Evolutionary conservation across 345 rosid species (phyloP), one percentile per base, ranked within the genome.

Genomic region (Triadica sebifera): DNA sequence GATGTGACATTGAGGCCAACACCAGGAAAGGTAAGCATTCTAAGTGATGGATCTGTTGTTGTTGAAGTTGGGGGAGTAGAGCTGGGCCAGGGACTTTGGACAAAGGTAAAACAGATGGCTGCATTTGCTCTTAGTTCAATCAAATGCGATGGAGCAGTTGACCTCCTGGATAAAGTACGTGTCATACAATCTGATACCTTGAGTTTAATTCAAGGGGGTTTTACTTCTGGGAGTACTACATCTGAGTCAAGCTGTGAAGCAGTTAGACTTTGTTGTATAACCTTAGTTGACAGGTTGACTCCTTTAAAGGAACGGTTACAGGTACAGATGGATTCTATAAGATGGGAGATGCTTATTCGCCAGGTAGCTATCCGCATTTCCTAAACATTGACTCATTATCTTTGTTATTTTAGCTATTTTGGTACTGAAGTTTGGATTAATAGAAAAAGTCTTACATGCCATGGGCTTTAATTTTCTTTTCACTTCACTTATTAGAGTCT

Each of bases 51-150:
- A 19, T 95, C 98, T 52, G 73, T 93, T 80, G 93, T 77, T 39
- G 96, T 88, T 77, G 98, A 95, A 84, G 94, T 95, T 75, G 97
- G 96, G 64, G 99, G 98, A 52, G 84, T 86, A 80, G 99, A 95
- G 79, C 66, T 95, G 17, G 99, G 98, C 20, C 98, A 91, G 87
- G 99, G 99, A 65, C 88, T 95, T n/a, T 94, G 97, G 95, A 92
- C 97, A 3, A 94, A 94, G 80, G 99, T 85, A 50, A 94, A 93
- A 78, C 99, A 95, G 82, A 89, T 87, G 91, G 89, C 86, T 78
- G 97, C 98, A 71, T 93, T 86, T 87, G 90, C 87, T 59, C 90
- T 95, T 41, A 81, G 97, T 79, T 85, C 79, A 67, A 71, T 84
- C 50, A 81, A 83, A 59, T 85, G 87, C 62, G 81, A 80, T 29